Evolutionary conservation across 139 green algal species (phyloP), one percentile per base, ranked within the genome.

Genomic region (Chlamydomonas urium): DNA sequence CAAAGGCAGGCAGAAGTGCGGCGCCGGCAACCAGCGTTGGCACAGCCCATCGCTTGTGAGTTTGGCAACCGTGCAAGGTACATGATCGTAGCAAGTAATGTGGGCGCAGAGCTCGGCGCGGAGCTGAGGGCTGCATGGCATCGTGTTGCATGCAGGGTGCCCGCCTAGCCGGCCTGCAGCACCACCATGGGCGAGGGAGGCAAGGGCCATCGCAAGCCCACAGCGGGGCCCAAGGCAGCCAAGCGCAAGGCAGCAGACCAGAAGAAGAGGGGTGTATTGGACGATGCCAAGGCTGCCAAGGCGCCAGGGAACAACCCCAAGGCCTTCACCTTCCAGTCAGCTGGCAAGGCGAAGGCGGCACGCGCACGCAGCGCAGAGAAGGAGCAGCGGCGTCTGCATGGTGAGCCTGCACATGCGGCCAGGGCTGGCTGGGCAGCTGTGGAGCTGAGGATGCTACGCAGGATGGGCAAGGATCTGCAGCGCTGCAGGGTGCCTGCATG

Each of bases 301-400:
- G 69, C 62, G 34, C 65, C 73, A 26, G 65, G 71, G 57, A 50
- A 76, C 24, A 96, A 95, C 72, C 90, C 90, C 6, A 83, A 81
- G 59, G 91, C 92, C 2, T 94, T 97, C 75, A 65, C 86, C 0
- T 88, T 90, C 66, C 75, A 84, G 62, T 90, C 83, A 0, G 77
- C 80, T 0, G 73, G 79, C 28, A 86, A 85, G 61, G 92, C 93
- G 36, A 91, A 91, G 74, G 71, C 79, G 24, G 75, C 85, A 59
- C 70, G 72, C 1, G 83, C 89, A 1, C 77, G 93, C 26, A 90
- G 73, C 2, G 91, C 89, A 24, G 95, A 99, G 72, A 89, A 90
- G 69, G 91, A 97, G 65, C 94, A 99, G 83, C 77, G 81, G 21
- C 81, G 91, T 26, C 83, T 98, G 78, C 95, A 98, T 71, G 88